A percentile compares a stretch with the other conserved stretches of the same genome.
Evolutionary conservation across 2,329 filamentous ascomycete genomes (phyloP).

Genomic region (Aspergillus unguis): DNA sequence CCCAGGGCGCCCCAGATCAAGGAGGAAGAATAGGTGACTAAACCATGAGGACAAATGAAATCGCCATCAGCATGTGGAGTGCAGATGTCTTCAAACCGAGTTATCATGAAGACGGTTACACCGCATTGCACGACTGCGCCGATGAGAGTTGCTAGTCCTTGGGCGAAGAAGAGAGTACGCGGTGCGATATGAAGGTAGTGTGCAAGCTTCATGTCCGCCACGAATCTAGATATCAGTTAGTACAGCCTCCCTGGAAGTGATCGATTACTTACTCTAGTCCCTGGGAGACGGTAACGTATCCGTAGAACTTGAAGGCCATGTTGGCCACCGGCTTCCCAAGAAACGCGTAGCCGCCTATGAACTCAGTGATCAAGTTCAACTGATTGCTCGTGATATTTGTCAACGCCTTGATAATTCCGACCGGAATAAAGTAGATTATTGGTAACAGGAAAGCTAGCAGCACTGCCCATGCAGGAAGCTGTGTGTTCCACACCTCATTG

Average conservation of each 20-base stretch:
- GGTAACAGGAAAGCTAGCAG: slow-evolving; percentile 46
- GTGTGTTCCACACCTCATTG: slow-evolving; percentile 45
- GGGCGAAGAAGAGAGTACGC: slow-evolving; percentile 49
- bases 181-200: slow-evolving; percentile 52
- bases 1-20: slow-evolving; percentile 70
- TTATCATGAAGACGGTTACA: slow-evolving; percentile 50
- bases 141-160: slow-evolving; percentile 51
- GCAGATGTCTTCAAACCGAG: slow-evolving; percentile 47
- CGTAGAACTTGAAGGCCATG: slow-evolving; percentile 69
- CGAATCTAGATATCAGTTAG: slow-evolving; percentile 47
- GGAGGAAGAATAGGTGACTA: slow-evolving; percentile 65
- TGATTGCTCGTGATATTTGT: slow-evolving; percentile 50
- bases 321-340: slow-evolving; percentile 48
- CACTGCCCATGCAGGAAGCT: slow-evolving; percentile 46
- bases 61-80: slow-evolving; percentile 58
- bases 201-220: slow-evolving; percentile 62
- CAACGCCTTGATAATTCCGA: slow-evolving; percentile 49
- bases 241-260: not conserved
- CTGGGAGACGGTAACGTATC: slow-evolving; percentile 64
- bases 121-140: slow-evolving; percentile 49
- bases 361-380: slow-evolving; percentile 48
- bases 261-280: slow-evolving; percentile 46
- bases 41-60: slow-evolving; percentile 56
- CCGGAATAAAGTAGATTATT: slow-evolving; percentile 46
- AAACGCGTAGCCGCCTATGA: slow-evolving; percentile 50